Conservation (phyloP, 176 grass and related monocot species). For the Raddia guianensis region DNA sequence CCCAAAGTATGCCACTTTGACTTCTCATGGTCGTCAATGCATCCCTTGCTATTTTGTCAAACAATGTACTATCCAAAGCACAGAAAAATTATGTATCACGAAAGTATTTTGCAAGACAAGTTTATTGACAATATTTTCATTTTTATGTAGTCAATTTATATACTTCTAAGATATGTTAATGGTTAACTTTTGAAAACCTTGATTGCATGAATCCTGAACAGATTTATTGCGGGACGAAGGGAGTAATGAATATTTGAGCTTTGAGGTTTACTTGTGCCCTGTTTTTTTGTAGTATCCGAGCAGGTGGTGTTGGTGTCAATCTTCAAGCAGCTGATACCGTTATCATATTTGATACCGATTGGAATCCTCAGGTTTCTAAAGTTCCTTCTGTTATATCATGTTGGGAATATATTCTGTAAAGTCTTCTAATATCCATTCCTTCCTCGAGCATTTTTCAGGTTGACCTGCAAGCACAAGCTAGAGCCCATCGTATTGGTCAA, state of each 20-base stretch:
- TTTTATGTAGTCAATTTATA: background rate
- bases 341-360: slow-evolving; percentile 99
- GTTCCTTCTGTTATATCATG: slow-evolving; percentile 29
- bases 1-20: too few relatives aligned
- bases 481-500: slow-evolving; percentile 97
- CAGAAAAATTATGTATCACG: background rate
- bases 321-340: slow-evolving; percentile 99
- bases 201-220: background rate
- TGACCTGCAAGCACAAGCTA: slow-evolving; percentile 98
- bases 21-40: too few relatives aligned
- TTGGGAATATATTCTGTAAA: background rate
- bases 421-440: slow-evolving; percentile 3
- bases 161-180: background rate
- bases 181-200: background rate
- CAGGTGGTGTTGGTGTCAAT: slow-evolving; percentile 96
- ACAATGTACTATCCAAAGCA: too few relatives aligned
- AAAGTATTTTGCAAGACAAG: slow-evolving; percentile 1
- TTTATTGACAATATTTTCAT: background rate
- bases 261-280: slow-evolving; percentile 10
- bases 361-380: slow-evolving; percentile 95
- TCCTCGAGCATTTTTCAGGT: slow-evolving; percentile 57
- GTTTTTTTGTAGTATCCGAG: slow-evolving; percentile 80
- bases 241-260: slow-evolving; percentile 37
- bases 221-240: background rate
- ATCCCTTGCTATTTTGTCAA: too few relatives aligned